Conservation (phyloP, 257 asterid species). For the Penstemon eatonii region DNA sequence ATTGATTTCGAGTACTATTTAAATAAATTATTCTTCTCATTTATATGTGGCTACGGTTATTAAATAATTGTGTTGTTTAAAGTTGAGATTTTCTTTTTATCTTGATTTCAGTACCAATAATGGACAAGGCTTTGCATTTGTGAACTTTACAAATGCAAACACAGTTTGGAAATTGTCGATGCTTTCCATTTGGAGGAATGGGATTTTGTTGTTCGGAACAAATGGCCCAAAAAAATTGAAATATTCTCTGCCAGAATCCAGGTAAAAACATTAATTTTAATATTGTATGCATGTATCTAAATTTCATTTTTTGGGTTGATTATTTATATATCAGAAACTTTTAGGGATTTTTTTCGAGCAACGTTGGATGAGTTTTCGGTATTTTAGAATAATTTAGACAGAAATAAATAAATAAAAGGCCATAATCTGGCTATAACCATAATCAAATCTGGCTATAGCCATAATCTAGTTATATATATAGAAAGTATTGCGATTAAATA, state of each 20-base stretch:
- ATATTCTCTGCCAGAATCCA: conserved; percentile 59
- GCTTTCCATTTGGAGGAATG: conserved; percentile 31
- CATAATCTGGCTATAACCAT: no score
- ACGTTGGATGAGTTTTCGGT: neutral
- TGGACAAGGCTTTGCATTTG: conserved; percentile 72
- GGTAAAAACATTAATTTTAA: conserved; percentile 31
- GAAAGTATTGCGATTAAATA: no score
- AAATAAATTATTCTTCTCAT: neutral
- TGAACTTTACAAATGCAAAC: conserved; percentile 50
- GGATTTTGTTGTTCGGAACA: conserved; percentile 14
- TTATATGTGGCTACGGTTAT: neutral
- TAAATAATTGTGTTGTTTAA: neutral
- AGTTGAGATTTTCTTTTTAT: neutral
- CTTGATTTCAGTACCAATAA: conserved; percentile 32
- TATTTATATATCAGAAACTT: no score
- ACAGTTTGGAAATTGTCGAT: conserved; percentile 38
- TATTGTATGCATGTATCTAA: no score
- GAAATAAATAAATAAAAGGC: no score
- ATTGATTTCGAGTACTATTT: conserved; percentile 54
- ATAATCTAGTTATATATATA: no score
- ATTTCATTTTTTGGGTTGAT: no score
- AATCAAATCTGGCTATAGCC: no score
- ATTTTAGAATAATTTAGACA: no score
- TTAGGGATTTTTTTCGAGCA: no score
- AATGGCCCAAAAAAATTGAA: conserved; percentile 35